These are phyloP conservation scores for Neurospora crassa DNA, from an alignment of 2,329 filamentous ascomycete species.

Conservation along the genomic window DNA sequence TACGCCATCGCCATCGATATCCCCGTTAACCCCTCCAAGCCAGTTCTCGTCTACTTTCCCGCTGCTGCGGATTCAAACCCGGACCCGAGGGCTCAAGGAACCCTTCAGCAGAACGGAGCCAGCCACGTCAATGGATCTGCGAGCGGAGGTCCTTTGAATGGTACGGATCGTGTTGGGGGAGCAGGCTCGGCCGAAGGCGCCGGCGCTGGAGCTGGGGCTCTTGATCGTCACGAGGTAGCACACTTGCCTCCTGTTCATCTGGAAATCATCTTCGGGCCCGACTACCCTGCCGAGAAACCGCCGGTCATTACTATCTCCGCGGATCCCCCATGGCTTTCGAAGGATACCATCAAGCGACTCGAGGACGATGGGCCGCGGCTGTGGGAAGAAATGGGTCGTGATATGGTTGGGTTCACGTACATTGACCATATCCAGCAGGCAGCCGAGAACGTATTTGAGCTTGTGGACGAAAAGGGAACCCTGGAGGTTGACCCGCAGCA, in stretches of 20 bases:
- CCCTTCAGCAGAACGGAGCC: not conserved
- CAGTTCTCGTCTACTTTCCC: conserved; percentile 49
- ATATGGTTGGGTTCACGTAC: conserved; percentile 51
- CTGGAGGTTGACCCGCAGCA: conserved; percentile 45
- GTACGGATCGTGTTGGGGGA: not conserved
- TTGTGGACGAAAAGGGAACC: conserved; percentile 36
- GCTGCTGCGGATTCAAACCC: conserved; percentile 29
- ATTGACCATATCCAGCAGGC: conserved; percentile 53
- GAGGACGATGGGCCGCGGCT: conserved; percentile 40
- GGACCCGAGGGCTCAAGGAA: not conserved
- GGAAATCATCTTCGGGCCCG: conserved; percentile 42
- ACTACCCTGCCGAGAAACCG: conserved; percentile 46
- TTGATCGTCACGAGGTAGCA: conserved; percentile 40
- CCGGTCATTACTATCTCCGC: conserved; percentile 43
- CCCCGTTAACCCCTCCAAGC: conserved; percentile 43
- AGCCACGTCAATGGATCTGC: not conserved
- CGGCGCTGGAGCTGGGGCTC: conserved; percentile 5
- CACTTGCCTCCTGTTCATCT: conserved; percentile 50
- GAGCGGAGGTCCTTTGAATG: conserved; percentile 6
- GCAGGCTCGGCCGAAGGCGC: not conserved
- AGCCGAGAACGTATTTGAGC: conserved; percentile 51
- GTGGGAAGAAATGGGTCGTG: conserved; percentile 54
- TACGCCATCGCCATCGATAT: conserved; percentile 47
- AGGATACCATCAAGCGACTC: conserved; percentile 36
- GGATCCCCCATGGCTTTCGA: conserved; percentile 47